Base-by-base conservation (phyloP, 2,329 filamentous ascomycete genomes). In the Hypoxylon sp. region DNA sequence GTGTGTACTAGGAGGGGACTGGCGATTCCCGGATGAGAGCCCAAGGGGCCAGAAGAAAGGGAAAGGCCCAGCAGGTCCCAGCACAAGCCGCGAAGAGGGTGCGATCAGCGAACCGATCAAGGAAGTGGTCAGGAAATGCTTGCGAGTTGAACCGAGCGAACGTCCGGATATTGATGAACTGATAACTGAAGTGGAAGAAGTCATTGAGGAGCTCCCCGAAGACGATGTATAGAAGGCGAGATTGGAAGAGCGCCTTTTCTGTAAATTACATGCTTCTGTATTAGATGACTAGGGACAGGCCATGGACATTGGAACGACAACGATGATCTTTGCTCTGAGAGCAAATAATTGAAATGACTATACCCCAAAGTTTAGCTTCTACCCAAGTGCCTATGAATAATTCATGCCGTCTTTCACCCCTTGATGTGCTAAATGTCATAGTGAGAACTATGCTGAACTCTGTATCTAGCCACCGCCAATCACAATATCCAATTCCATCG, bases 21-120 rank as follows among this genome's bases (percentile, higher is more conserved):
- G 96, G 95, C 86, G 93, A 53, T 99, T 98, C 79, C 96, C 96
- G 0, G 94, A 97, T 72, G 94, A 97, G 76, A 89, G 90, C 0
- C 86, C 87, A 3, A 84, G 84, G 44, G 87, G 86, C 38, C 71
- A 75, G 53, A 78, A 80, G 61, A 82, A 80, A 73, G 80, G 80
- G 55, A 82, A 81, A 65, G 82, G 80, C 64, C 80, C 76, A 71
- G 71, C 76, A 2, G 72, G 72, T 1, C 70, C 70, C 2, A 75
- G 70, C 4, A 71, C 76, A 6, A 72, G 72, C 3, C 73, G 78
- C 4, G 80, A 82, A 11, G 83, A 85, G 9, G 80, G 83, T 20
- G 80, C 78, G 1, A 94, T 97, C 62, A 94, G 91, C 70, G 92
- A 95, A 53, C 84, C 87, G 1, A 93, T 97, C 46, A 91, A 95